Base-by-base conservation (phyloP, 805 yeast genomes). In the Myxozyma vanderwaltii region DNA sequence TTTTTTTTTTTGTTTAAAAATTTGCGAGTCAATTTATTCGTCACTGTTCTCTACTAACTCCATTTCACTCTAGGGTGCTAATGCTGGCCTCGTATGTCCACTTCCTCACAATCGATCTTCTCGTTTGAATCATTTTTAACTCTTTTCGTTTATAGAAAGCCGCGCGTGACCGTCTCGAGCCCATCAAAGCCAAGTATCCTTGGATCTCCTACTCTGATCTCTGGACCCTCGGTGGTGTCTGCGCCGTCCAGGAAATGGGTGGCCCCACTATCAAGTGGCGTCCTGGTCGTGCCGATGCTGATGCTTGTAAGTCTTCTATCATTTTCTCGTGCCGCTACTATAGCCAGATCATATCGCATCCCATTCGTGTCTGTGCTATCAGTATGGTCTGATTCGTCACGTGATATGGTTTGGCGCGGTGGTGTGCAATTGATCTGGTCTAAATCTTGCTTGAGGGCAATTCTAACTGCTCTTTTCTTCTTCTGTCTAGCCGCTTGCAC, bases 231-330 rank as follows among this genome's bases (percentile, higher is more conserved):
- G 88, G 83, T n/a, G 90, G 89, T 36, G 86, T 81, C 49, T 79
- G 76, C 29, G 86, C 86, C 19, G 72, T 86, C 51, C 87, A 85
- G 73, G 84, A 78, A 61, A 72, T 83, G 77, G 83, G 80, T 43
- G 90, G 90, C 13, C 90, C 90, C 47, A 74, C 74, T 38, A 53
- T 65, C 50, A 72, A 82, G 66, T 90, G 96, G 96, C 84, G 84
- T 73, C 86, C 94, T 6, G 97, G 82, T 76, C 72, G 77, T 68
- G 68, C 83, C 80, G 90, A 82, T 78, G 55, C 56, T 17, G 65
- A 63, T 45, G 63, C 65, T 19, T 23, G 63, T 51, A 61, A 51
- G 59, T 53, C 27, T 4, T 21, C 21, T n/a, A 5, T 45, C 23
- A 27, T 10, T 19, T 27, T 33, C 40, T 38, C 43, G 7, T 8